Base-by-base conservation (phyloP, 345 rosid species). In the Psidium friedrichsthalianum region DNA sequence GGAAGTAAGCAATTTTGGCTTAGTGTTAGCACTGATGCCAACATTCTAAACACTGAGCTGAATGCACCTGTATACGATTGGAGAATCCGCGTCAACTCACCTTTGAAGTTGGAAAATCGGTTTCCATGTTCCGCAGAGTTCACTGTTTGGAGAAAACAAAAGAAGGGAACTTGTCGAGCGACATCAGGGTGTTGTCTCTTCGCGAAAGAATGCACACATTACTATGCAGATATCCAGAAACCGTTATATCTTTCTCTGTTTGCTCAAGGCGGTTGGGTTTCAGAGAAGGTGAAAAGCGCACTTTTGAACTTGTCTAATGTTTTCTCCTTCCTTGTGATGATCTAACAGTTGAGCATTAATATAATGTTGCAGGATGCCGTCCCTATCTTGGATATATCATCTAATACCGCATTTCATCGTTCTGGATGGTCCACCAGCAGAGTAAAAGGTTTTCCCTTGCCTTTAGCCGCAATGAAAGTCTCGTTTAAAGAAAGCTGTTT, bases 51-150 rank as follows among this genome's bases (percentile, higher is more conserved):
- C 74, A 95, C 99, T 52, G 99, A 97, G 85, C 90, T 94, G 83
- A 97, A 97, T 92, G 86, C 90, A 89, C 99, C 99, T 61, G 96
- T 97, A 69, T 97, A 96, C 91, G 99, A 97, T 90, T 97, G 99
- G 99, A 94, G 90, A 90, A 92, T 97, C 88, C 94, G 98, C 82
- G 87, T 97, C 49, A 94, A 87, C 88, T 91, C 99, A 86, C 99
- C 99, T 84, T 89, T 97, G 92, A 96, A 93, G 92, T 89, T 97
- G 87, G 99, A 97, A 92, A 97, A 97, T 86, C 96, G 98, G 64
- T 96, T 97, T 85, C 96, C 99, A 84, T 96, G 98, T 89, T 88
- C 93, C 44, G 97, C 94, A 87, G 94, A 94, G 86, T 96, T 96
- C 92, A 96, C 95, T 61, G 85, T 97, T 76, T 96, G 95, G 99